Evolutionary conservation across 345 rosid genomes (phyloP).

Genomic region (Hypericum perforatum): DNA sequence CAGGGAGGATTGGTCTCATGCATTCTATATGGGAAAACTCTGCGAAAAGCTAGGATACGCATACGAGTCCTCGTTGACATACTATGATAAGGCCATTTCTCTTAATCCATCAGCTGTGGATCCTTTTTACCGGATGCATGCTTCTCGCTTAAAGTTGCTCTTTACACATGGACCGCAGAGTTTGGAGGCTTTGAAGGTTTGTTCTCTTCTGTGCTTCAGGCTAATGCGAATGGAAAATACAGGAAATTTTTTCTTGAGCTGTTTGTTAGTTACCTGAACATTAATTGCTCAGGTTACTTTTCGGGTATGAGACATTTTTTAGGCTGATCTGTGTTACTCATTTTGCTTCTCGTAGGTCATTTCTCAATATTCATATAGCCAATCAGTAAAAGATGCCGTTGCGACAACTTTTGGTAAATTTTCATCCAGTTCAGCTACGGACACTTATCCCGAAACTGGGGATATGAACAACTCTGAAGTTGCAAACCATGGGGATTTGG

Average conservation of each 20-base stretch:
- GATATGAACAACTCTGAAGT: constrained; percentile 27
- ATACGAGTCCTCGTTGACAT: constrained; percentile 51
- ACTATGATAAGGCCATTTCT: constrained; percentile 66
- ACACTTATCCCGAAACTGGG: no score
- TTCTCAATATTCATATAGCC: constrained; percentile 46
- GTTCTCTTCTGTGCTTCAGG: background rate
- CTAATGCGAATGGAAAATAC: background rate
- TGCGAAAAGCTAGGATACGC: constrained; percentile 79
- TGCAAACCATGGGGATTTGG: constrained; percentile 42
- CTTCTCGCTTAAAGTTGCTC: constrained; percentile 85
- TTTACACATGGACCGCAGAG: constrained; percentile 54
- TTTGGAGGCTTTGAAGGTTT: constrained; percentile 68
- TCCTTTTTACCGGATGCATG: constrained; percentile 92
- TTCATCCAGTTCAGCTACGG: constrained; percentile 29
- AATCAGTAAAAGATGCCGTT: constrained; percentile 52
- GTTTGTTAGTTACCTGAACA: background rate
- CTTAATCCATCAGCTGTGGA: constrained; percentile 83
- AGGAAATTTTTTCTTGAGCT: background rate
- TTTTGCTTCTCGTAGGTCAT: constrained; percentile 36
- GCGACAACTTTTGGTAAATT: constrained; percentile 33
- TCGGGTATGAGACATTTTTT: background rate
- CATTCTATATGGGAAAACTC: constrained; percentile 95
- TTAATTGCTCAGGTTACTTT: background rate
- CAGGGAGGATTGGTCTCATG: constrained; percentile 97
- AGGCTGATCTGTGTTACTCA: background rate